A percentile compares a stretch with the other conserved stretches of the same genome.
Evolutionary conservation across 306 rosid genomes (phyloP).

Genomic region (Casuarina equisetifolia): DNA sequence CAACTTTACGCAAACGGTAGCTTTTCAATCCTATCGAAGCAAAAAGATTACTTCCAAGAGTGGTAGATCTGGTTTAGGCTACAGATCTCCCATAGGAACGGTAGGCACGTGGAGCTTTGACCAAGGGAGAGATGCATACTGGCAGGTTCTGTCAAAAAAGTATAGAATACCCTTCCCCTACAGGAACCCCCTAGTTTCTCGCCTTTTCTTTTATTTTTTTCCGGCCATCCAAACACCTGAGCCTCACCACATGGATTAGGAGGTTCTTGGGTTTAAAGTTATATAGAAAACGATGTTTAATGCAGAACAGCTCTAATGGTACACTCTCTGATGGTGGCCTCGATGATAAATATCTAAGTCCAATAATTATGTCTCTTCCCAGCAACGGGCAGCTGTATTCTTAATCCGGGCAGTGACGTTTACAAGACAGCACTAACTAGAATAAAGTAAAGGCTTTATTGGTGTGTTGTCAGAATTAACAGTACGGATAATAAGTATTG

Average conservation of each 20-base stretch:
- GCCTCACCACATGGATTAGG: background rate
- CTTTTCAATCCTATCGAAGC: background rate
- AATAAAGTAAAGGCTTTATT: too few species aligned
- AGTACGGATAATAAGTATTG: too few species aligned
- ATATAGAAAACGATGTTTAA: too few species aligned
- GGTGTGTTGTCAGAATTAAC: too few species aligned
- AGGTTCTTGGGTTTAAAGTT: background rate
- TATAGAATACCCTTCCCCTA: too few species aligned
- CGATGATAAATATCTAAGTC: background rate
- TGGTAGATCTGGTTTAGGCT: conserved; percentile 28
- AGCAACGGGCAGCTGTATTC: too few species aligned
- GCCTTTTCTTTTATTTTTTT: background rate
- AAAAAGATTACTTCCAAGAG: background rate
- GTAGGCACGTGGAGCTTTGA: conserved; percentile 37
- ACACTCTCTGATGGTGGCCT: background rate
- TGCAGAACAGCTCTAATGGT: background rate
- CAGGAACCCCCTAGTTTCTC: background rate
- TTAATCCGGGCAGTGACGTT: background rate
- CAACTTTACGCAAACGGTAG: too few species aligned
- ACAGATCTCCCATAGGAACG: conserved; percentile 23
- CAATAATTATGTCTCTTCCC: conserved; percentile 8
- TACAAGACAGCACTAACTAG: background rate
- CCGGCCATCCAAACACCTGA: background rate
- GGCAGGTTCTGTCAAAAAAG: background rate
- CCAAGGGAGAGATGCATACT: background rate